Evolutionary conservation across 2,329 filamentous ascomycete genomes (phyloP), one percentile per base, ranked within the genome.

Genomic region (Ophiostoma ulmi): DNA sequence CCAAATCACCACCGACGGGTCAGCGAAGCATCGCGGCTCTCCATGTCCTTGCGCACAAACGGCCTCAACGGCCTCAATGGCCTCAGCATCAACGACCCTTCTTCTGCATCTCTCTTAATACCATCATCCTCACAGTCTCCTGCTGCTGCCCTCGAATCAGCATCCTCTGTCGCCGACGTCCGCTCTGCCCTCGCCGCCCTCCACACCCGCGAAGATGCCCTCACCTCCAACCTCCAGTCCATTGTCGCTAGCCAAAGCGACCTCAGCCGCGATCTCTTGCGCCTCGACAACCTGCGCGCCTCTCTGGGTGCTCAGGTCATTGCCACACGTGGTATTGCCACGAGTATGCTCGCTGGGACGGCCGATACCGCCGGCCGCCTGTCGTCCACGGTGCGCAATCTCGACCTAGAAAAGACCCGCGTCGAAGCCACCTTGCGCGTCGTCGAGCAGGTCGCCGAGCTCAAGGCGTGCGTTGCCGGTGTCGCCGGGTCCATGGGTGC

Each of bases 401-500:
- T 99, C 44, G 95, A 99, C 78, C 85, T 93, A 71, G 94, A 99
- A 81, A 97, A 98, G 83, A 89, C 89, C 72, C 88, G 93, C 38
- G 94, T 99, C 10, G 94, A 95, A 79, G 90, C 93, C 68, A 98
- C 95, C 0, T 83, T 99, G 71, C 87, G 90, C 10, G 93, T 98
- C 3, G 95, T 98, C 13, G 94, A 98, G 80, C 94, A 97, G 81
- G 94, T 99, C 17, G 91, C 92, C 5, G 95, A 99, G 83, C 89
- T 99, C 74, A 98, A 98, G 81, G 92, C 95, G 10, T 99, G 95
- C 78, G 92, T 98, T 48, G 88, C 97, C 72, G 95, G 95, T 63
- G 94, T 98, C 13, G 90, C 94, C 36, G 95, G 94, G 22, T 96
- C 92, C 72, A 99, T 99, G 95, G 95, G 94, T 44, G 94, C 94